Base-by-base conservation (phyloP, 345 rosid genomes). In the Arabidopsis suecica region DNA sequence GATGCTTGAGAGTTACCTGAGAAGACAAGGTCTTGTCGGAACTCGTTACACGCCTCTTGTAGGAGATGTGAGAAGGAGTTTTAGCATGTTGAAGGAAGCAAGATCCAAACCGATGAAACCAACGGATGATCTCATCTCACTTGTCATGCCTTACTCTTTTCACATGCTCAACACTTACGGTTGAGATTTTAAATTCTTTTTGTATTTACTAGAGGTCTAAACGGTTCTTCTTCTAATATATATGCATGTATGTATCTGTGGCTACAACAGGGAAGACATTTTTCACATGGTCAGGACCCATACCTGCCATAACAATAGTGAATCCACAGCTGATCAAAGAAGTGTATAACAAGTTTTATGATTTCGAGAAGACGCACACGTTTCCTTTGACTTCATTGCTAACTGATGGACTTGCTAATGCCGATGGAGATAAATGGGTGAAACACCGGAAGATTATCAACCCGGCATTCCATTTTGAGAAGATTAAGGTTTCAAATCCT, bases 221-320 rank as follows among this genome's bases (percentile, higher is more conserved):
- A 13, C 10, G 33, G 48, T 22, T 60, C 40, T 50, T 65, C 5
- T 48, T 58, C 2, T 58, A 58, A 8, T 66, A 36, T 66, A 71
- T 16, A 16, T 16, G 18, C 18, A 16, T 57, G 51, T 25, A 25
- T 56, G 37, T 5, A 4, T 75, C 0, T 41, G 49, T 60, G 62
- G 69, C 2, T 54, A 50, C 32, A 36, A 81, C 82, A 81, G 90
- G 90, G 7, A 83, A 61, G 53, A 74, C 71, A 8, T 79, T 64
- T 16, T 83, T 78, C 53, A 71, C 44, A n/a, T 84, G 89, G 91
- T 1, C 50, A 11, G 88, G 85, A 40, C 86, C 92, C 0, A 36
- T 30, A 28, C 85, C 88, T 28, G 77, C 74, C 20, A 69, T 83
- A 60, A 77, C 54, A 53, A 78, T 84, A 51, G 78, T 55, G 78